These are phyloP conservation scores for Dipodascopsis tothii DNA, from an alignment of 805 yeast species.

Conservation along the genomic window DNA sequence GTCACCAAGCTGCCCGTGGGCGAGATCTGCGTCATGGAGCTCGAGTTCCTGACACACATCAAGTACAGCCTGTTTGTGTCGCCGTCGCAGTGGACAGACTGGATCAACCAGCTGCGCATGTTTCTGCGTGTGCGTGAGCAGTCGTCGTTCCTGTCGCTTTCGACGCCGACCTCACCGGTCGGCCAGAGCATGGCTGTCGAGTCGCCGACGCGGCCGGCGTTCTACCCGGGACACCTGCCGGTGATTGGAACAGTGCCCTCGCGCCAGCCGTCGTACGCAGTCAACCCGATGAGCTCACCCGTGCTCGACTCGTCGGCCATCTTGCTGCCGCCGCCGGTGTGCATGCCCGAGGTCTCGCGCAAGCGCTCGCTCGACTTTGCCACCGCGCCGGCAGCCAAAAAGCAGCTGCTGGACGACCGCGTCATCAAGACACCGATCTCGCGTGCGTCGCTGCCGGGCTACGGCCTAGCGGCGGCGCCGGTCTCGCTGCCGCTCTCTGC, in stretches of 20 bases:
- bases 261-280: too few relatives aligned
- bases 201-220: background rate
- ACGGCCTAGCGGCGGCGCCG: too few relatives aligned
- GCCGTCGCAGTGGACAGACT: background rate
- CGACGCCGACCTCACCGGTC: background rate
- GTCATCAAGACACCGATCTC: background rate
- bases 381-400: background rate
- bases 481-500: background rate
- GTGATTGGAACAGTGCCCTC: too few relatives aligned
- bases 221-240: too few relatives aligned
- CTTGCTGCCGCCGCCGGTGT: background rate
- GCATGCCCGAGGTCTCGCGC: background rate
- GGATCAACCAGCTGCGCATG: background rate
- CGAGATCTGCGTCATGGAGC: conserved; percentile 57
- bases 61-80: background rate
- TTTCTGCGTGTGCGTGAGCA: background rate
- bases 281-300: too few relatives aligned
- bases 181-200: background rate
- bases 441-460: background rate
- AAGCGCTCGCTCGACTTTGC: background rate
- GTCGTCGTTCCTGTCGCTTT: background rate
- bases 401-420: background rate
- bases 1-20: conserved; percentile 65
- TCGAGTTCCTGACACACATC: conserved; percentile 35
- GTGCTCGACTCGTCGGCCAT: background rate